Conservation (phyloP, 257 asterid genomes). For the Plantago ovata region DNA sequence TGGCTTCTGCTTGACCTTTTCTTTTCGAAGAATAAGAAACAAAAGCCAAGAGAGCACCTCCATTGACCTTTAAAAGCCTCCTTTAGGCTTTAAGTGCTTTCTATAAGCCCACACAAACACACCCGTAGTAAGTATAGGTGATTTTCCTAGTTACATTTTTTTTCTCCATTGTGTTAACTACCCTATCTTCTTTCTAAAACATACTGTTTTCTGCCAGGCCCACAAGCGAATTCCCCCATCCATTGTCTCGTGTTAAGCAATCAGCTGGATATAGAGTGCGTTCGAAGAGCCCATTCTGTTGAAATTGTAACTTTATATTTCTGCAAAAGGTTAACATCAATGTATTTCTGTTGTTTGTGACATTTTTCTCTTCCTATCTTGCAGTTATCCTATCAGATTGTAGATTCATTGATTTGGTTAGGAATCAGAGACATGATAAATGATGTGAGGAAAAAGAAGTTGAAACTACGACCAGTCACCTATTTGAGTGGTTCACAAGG, state of each 20-base stretch:
- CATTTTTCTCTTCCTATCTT: slow-evolving; percentile 29
- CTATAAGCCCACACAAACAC: too few relatives aligned
- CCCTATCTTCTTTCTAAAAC: slow-evolving; percentile 16
- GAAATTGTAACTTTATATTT: slow-evolving; percentile 15
- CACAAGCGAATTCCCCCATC: slow-evolving; percentile 97
- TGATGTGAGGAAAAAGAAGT: slow-evolving; percentile 81
- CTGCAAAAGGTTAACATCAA: slow-evolving; percentile 7
- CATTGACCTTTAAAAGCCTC: too few relatives aligned
- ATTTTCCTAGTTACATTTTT: not conserved
- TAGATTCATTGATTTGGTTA: slow-evolving; percentile 94
- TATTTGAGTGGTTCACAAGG: slow-evolving; percentile 91
- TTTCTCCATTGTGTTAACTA: not conserved
- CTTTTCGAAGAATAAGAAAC: too few relatives aligned
- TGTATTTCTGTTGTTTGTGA: slow-evolving; percentile 23
- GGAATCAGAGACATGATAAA: slow-evolving; percentile 96
- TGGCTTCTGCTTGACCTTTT: too few relatives aligned
- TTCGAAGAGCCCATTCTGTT: slow-evolving; percentile 20
- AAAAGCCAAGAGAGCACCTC: too few relatives aligned
- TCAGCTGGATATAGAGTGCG: slow-evolving; percentile 92
- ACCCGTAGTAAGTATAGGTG: too few relatives aligned
- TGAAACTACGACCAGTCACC: slow-evolving; percentile 87
- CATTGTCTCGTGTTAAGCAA: slow-evolving; percentile 94
- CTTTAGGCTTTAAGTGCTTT: too few relatives aligned
- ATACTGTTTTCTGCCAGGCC: slow-evolving; percentile 58
- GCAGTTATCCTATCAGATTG: slow-evolving; percentile 98